Conservation (phyloP, 179 eudicot species). For the Vitellaria paradoxa region DNA sequence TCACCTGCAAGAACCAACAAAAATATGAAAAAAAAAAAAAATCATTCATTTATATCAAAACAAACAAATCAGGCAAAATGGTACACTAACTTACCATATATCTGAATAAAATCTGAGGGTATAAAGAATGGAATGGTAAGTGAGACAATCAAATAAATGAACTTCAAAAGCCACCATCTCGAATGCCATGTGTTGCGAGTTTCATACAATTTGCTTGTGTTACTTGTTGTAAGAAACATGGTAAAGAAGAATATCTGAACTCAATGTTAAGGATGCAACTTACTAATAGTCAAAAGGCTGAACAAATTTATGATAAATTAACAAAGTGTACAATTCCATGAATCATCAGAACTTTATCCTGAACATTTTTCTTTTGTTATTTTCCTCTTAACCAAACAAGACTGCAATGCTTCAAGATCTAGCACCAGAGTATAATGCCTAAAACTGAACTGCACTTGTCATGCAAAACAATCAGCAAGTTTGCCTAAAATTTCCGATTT, state of each 20-base stretch:
- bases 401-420: not conserved
- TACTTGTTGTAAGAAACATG: constrained; percentile 70
- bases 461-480: not conserved
- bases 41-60: constrained; percentile 1
- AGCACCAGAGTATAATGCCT: not conserved
- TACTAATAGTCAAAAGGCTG: not conserved
- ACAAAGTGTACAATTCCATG: not conserved
- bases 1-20: constrained; percentile 57
- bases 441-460: not conserved
- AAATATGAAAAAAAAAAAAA: not conserved
- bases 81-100: constrained; percentile 57
- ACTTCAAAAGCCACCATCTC: constrained; percentile 73
- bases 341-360: not conserved
- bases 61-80: not conserved
- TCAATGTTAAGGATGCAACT: constrained; percentile 48
- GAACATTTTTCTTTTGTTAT: not conserved
- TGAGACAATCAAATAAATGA: constrained; percentile 46
- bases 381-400: not conserved
- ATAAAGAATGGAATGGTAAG: constrained; percentile 69
- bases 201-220: constrained; percentile 57
- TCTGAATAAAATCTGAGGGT: constrained; percentile 57
- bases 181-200: constrained; percentile 76
- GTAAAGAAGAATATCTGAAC: constrained; percentile 72
- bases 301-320: not conserved
- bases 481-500: not conserved